phyloP scores from a whole-genome alignment of 2,329 filamentous ascomycete genomes.

The Colletotrichum brevisporum region DNA sequence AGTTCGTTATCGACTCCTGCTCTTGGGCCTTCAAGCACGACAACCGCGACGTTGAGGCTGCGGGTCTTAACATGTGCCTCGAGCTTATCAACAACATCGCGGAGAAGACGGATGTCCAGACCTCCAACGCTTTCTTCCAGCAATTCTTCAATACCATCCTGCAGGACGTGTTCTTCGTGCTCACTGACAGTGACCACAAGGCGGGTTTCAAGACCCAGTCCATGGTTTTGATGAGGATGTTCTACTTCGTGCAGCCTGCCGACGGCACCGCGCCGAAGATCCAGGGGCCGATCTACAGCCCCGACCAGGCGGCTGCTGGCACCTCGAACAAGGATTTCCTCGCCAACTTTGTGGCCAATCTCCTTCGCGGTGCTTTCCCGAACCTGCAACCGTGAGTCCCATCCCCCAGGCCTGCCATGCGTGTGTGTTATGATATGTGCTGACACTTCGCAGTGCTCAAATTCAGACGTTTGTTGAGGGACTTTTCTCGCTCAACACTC shows the following conservation, averaged over 20 bases:
- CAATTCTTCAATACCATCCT: slow-evolving; percentile 96
- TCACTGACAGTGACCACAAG: slow-evolving; percentile 98
- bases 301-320: slow-evolving; percentile 85
- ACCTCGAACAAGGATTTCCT: slow-evolving; percentile 94
- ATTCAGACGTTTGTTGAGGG: slow-evolving; percentile 92
- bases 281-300: slow-evolving; percentile 88
- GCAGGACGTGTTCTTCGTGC: slow-evolving; percentile 98
- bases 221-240: slow-evolving; percentile 92
- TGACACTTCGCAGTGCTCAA: slow-evolving; percentile 75
- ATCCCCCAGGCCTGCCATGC: neutral
- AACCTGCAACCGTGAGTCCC: slow-evolving; percentile 87
- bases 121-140: slow-evolving; percentile 96
- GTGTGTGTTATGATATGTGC: slow-evolving; percentile 28
- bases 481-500: slow-evolving; percentile 88
- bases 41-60: slow-evolving; percentile 96
- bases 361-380: slow-evolving; percentile 91
- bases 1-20: slow-evolving; percentile 99
- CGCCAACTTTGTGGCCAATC: slow-evolving; percentile 85
- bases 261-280: slow-evolving; percentile 84
- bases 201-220: slow-evolving; percentile 99
- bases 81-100: slow-evolving; percentile 98
- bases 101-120: slow-evolving; percentile 82
- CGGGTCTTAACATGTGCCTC: slow-evolving; percentile 97
- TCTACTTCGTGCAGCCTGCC: slow-evolving; percentile 89
- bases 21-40: slow-evolving; percentile 99